Evolutionary conservation across 176 grass and related monocot species (phyloP), one percentile per base, ranked within the genome.

Genomic region (Cenchrus americanus): DNA sequence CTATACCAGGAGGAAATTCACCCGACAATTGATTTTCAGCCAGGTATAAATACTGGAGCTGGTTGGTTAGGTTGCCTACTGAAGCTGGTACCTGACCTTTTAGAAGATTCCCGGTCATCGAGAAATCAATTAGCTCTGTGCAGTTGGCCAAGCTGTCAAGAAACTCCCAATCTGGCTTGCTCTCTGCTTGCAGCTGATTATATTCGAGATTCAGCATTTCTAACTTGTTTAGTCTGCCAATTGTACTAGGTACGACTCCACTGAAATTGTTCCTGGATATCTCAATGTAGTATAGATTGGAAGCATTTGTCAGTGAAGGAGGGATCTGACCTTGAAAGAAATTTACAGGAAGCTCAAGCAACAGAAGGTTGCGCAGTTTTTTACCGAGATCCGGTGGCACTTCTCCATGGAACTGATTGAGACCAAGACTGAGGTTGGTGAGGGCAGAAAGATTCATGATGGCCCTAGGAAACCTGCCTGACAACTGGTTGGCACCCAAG

Each of bases 381-480:
- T 17, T 60, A 19, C 75, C 52, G 2, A 85, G 3, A 49, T 37
- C 44, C 6, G 75, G 48, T 26, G 83, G 83, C 32, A 85, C 10
- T 40, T 51, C 42, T 26, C 83, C 84, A 5, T 1, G 26, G 40
- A 86, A 19, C 22, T 53, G 2, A 21, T 72, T 80, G 10, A 0
- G 14, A 61, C 23, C 53, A 24, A 68, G 6, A 41, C 4, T 40
- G 34, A 85, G 64, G 5, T 37, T 0, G 4, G 32, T 15, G 19
- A 86, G 83, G 19, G 24, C 34, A 51, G 83, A 85, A 52, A 79
- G 19, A 44, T 85, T 79, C 6, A 78, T 18, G 44, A 85, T 41
- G 54, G 83, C 7, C 14, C 1, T 11, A 0, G 30, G 75, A 69
- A 86, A 86, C 22, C 8, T 13, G 2, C 83, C 75, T 10, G 30